These are phyloP conservation scores for Cyberlindnera saturnus DNA, from an alignment of 805 yeast genomes.

Conservation along the genomic window DNA sequence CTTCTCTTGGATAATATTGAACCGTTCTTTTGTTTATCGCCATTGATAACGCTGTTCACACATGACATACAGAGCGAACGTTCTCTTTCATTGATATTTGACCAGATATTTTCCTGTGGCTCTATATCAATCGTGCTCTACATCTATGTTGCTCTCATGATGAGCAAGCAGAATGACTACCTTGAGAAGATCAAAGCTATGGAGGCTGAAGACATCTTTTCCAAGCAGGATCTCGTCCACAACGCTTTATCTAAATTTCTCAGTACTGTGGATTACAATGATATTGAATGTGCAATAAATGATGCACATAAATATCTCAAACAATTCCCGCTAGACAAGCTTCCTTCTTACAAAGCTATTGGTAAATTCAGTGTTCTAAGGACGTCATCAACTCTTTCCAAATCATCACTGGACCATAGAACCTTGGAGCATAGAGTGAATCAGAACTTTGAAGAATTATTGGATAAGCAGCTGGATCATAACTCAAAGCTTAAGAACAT, in stretches of 20 bases:
- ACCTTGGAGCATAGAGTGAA: neutral
- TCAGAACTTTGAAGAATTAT: neutral
- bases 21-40: slow-evolving; percentile 69
- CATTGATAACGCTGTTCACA: slow-evolving; percentile 70
- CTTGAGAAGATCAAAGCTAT: slow-evolving; percentile 22
- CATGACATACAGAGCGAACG: slow-evolving; percentile 55
- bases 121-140: slow-evolving; percentile 52
- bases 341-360: slow-evolving; percentile 9
- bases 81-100: slow-evolving; percentile 60
- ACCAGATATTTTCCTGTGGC: slow-evolving; percentile 51
- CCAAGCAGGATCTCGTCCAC: slow-evolving; percentile 35
- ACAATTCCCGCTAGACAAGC: slow-evolving; percentile 1
- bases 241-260: slow-evolving; percentile 27
- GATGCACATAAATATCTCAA: slow-evolving; percentile 9
- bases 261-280: slow-evolving; percentile 19
- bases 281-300: slow-evolving; percentile 24
- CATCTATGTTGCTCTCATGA: slow-evolving; percentile 52
- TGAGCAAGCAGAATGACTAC: slow-evolving; percentile 39
- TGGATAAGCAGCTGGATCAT: neutral
- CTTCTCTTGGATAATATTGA: slow-evolving; percentile 35
- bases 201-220: slow-evolving; percentile 28
- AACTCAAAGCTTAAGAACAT: neutral
- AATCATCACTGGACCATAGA: neutral
- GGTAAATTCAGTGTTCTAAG: slow-evolving; percentile 25
- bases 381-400: slow-evolving; percentile 12